phyloP scores from a whole-genome alignment of 2,329 filamentous ascomycete species.

The Orbilia oligospora region DNA sequence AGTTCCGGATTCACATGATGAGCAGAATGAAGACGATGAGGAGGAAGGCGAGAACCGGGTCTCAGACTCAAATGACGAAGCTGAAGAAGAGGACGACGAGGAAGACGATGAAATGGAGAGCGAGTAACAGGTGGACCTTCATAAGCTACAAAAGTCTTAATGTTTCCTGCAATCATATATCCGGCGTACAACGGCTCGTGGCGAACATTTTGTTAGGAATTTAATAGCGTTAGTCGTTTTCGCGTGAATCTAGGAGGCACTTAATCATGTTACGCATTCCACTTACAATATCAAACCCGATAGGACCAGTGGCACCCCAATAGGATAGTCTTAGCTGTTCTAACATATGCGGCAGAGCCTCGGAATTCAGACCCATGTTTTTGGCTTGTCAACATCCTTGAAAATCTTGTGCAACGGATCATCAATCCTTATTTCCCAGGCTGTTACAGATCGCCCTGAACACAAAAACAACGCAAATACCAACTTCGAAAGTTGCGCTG shows the following conservation, averaged over 20 bases:
- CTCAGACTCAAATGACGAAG: neutral
- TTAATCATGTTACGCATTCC: neutral
- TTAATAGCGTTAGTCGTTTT: neutral
- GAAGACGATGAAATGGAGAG: constrained; percentile 36
- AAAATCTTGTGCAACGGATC: constrained; percentile 17
- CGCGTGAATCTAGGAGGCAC: too few relatives aligned
- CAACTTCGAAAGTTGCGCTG: neutral
- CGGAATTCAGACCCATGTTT: neutral
- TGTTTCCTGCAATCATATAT: neutral
- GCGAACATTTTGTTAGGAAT: neutral
- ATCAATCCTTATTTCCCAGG: neutral
- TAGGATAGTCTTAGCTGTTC: neutral
- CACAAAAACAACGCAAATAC: constrained; percentile 32
- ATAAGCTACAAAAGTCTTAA: neutral
- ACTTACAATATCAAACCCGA: neutral
- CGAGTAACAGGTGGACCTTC: constrained; percentile 12
- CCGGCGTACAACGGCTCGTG: neutral
- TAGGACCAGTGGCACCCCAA: neutral
- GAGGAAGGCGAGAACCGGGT: neutral
- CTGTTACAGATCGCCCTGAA: neutral
- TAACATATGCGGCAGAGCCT: neutral
- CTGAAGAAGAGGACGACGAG: constrained; percentile 8
- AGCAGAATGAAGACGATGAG: constrained; percentile 21
- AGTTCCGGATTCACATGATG: constrained; percentile 23
- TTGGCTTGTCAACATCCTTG: neutral